Conservation (phyloP, 495 filamentous ascomycete genomes). For the Daldinia decipiens region DNA sequence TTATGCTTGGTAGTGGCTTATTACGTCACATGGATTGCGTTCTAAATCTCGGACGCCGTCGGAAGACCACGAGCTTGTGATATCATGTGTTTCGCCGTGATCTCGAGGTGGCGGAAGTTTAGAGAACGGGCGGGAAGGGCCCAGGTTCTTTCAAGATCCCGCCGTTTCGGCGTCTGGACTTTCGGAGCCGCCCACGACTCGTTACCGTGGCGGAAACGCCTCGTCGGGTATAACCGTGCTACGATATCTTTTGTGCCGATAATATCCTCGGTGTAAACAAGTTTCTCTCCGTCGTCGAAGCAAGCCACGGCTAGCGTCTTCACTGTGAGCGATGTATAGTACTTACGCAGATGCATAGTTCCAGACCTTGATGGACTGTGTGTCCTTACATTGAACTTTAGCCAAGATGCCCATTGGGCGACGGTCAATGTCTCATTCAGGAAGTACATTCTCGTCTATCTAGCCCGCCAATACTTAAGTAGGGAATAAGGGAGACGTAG, state of each 20-base stretch:
- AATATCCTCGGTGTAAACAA: constrained; percentile 16
- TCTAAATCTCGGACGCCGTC: constrained; percentile 13
- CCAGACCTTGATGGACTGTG: not conserved
- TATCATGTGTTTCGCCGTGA: constrained; percentile 30
- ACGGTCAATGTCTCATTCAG: not conserved
- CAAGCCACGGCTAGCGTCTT: not conserved
- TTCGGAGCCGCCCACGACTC: constrained; percentile 8
- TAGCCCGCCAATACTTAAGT: constrained; percentile 4
- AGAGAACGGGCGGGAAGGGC: constrained; percentile 17
- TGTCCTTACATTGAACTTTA: constrained; percentile 9
- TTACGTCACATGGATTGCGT: not conserved
- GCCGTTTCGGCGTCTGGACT: constrained; percentile 16
- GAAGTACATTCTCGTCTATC: not conserved
- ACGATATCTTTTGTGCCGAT: constrained; percentile 1
- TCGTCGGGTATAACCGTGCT: constrained; percentile 12
- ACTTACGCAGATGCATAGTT: constrained; percentile 10
- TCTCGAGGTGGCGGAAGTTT: constrained; percentile 14
- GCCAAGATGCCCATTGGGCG: constrained; percentile 13
- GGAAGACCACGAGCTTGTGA: constrained; percentile 7
- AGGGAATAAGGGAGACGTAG: constrained; percentile 2
- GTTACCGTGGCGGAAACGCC: constrained; percentile 19
- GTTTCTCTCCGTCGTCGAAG: constrained; percentile 9
- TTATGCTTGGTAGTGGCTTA: not conserved
- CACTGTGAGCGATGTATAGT: constrained; percentile 19
- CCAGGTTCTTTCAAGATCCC: not conserved